phyloP scores from a whole-genome alignment of 805 yeast species.

The Zygoascus tannicola region DNA sequence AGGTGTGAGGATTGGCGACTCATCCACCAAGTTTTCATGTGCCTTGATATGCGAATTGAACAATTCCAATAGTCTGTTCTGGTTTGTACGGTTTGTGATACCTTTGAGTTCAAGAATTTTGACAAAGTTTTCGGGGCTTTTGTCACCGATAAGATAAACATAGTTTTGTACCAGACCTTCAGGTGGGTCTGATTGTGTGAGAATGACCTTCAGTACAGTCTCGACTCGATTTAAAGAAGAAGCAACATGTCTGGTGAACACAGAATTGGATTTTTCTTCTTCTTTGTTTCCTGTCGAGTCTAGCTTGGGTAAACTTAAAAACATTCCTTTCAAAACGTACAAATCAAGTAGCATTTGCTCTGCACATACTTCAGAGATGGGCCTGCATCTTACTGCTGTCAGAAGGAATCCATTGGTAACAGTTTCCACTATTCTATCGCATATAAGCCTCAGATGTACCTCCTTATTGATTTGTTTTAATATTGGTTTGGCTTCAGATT shows the following conservation, averaged over 20 bases:
- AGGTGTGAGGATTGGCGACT: conserved; percentile 20
- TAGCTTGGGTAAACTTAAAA: conserved; percentile 28
- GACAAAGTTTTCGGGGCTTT: conserved; percentile 48
- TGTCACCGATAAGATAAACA: conserved; percentile 58
- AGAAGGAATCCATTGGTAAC: conserved; percentile 47
- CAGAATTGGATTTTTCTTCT: conserved; percentile 14
- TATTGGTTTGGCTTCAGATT: conserved; percentile 36
- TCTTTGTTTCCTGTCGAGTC: conserved; percentile 18
- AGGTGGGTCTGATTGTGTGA: conserved; percentile 58
- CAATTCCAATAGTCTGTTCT: conserved; percentile 32
- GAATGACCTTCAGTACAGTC: conserved; percentile 55
- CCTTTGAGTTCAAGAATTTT: conserved; percentile 61
- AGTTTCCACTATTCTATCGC: conserved; percentile 67
- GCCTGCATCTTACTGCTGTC: conserved; percentile 53
- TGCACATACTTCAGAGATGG: conserved; percentile 58
- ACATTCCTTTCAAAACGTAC: conserved; percentile 48
- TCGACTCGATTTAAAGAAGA: conserved; percentile 41
- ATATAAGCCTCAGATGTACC: conserved; percentile 58
- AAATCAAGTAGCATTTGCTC: conserved; percentile 77
- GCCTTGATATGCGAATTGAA: conserved; percentile 32
- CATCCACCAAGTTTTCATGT: conserved; percentile 28
- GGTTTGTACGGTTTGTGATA: conserved; percentile 30
- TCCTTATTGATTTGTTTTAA: conserved; percentile 46
- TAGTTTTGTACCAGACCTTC: conserved; percentile 55
- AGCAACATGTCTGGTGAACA: conserved; percentile 37